Base-by-base conservation (phyloP, 2,329 filamentous ascomycete species). In the Sphaerulina musiva region DNA sequence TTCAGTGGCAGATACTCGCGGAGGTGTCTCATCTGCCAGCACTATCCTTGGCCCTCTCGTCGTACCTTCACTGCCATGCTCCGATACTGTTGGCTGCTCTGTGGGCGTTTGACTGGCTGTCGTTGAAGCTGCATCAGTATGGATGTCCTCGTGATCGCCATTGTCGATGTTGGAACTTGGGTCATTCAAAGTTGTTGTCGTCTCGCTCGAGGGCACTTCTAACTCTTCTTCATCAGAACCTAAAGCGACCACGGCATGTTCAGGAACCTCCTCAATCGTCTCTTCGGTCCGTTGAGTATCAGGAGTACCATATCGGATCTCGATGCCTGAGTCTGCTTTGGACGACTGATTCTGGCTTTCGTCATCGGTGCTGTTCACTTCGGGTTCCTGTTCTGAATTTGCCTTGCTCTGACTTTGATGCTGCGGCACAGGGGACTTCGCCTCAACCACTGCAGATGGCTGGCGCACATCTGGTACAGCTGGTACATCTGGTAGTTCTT, bases 241-340 rank as follows among this genome's bases (percentile, higher is more conserved):
- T 4, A 9, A 38, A 14, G 31, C n/a, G 6, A 43, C n/a, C 3
- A 40, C 31, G 32, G 43, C 38, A 9, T 8, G 38, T 23, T 53
- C 50, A 6, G 23, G 44, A 32, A 44, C 23, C 43, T 55, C 53
- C 20, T 59, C 49, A 29, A 51, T 49, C 11, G 46, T 52, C 34
- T 59, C 48, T 14, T 53, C 53, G 7, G 53, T 56, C 26, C 50
- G 47, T 46, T 56, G 51, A 5, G 53, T 51, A 44, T 59, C 53
- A n/a, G 48, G 53, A 10, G 54, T 52, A 11, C 59, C 55, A 38
- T 65, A 62, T 44, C 81, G 76, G 54, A 83, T 72, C 29, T 75
- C 78, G 55, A 81, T 75, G 10, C 74, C 80, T 39, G 81, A 81
- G 62, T 83, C 82, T 23, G 76, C 72, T 54, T 79, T 77, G 23